Conservation (phyloP, 2,329 filamentous ascomycete species). For the Spiromastix sp. region DNA sequence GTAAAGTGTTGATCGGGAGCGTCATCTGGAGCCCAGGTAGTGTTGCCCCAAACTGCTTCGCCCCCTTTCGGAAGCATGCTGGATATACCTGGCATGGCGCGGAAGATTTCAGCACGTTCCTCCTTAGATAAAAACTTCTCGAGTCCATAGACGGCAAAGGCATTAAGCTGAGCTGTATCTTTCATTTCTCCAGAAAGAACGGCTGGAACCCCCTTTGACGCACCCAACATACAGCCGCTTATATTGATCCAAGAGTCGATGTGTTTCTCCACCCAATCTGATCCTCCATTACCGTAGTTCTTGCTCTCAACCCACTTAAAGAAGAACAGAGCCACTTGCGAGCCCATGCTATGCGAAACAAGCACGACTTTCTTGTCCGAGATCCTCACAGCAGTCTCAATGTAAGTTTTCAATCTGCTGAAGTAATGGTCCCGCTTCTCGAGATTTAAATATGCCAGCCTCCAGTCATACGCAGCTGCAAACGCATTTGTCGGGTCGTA, state of each 20-base stretch:
- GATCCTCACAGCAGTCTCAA: slow-evolving; percentile 70
- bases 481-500: slow-evolving; percentile 77
- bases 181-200: slow-evolving; percentile 96
- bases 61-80: slow-evolving; percentile 95
- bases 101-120: slow-evolving; percentile 86
- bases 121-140: slow-evolving; percentile 90
- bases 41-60: slow-evolving; percentile 87
- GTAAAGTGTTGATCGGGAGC: slow-evolving; percentile 58
- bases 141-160: slow-evolving; percentile 91
- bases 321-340: slow-evolving; percentile 78
- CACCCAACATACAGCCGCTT: slow-evolving; percentile 93
- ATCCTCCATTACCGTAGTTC: slow-evolving; percentile 68
- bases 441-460: slow-evolving; percentile 78
- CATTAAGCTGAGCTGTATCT: slow-evolving; percentile 90
- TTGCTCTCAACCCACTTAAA: slow-evolving; percentile 72
- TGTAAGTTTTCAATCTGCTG: slow-evolving; percentile 76
- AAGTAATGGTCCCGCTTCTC: slow-evolving; percentile 92
- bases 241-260: slow-evolving; percentile 98
- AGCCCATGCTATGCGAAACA: slow-evolving; percentile 94
- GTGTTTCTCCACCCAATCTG: slow-evolving; percentile 80
- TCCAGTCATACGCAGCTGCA: slow-evolving; percentile 76
- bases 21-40: slow-evolving; percentile 82
- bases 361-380: slow-evolving; percentile 71
- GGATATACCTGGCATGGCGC: slow-evolving; percentile 91
- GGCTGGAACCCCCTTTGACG: slow-evolving; percentile 80